Percentiles rank a stretch among this genome's conserved stretches.
These are phyloP conservation scores for Penicillium sp. DNA, from an alignment of 2,329 filamentous ascomycete genomes.

Conservation along the genomic window DNA sequence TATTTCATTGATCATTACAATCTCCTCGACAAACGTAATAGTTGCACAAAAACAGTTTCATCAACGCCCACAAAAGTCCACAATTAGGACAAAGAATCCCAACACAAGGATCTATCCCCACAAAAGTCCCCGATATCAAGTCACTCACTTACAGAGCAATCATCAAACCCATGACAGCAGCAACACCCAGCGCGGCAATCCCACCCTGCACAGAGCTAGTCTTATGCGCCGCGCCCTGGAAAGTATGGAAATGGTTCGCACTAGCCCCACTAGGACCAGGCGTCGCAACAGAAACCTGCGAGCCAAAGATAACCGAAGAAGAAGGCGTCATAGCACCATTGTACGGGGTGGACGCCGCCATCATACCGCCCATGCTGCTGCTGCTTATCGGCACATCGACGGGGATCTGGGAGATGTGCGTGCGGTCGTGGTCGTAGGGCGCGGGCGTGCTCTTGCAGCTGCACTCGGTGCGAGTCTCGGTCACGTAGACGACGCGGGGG, in stretches of 20 bases:
- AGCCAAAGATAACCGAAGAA: conserved; percentile 15
- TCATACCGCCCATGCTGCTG: conserved; percentile 17
- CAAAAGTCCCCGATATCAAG: background rate
- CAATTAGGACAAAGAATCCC: background rate
- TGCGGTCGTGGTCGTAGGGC: background rate
- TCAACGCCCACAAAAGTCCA: conserved; percentile 5
- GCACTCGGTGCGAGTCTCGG: conserved; percentile 24
- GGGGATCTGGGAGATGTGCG: conserved; percentile 24
- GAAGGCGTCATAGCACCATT: conserved; percentile 13
- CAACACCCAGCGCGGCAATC: conserved; percentile 19
- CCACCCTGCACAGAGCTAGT: conserved; percentile 10
- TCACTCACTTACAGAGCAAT: conserved; percentile 18
- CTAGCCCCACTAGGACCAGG: conserved; percentile 22
- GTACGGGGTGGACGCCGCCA: conserved; percentile 12
- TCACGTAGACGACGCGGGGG: conserved; percentile 23
- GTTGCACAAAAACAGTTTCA: background rate
- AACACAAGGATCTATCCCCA: background rate
- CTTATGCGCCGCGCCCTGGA: conserved; percentile 21
- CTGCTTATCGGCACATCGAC: conserved; percentile 19
- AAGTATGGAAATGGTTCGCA: conserved; percentile 16
- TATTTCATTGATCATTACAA: conserved; percentile 24
- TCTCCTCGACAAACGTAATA: background rate
- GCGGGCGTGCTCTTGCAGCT: conserved; percentile 19
- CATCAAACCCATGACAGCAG: conserved; percentile 26
- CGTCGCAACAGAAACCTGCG: conserved; percentile 13